A percentile compares a stretch with the other conserved stretches of the same genome.
These are phyloP conservation scores for Alternaria alternata DNA, from an alignment of 2,329 filamentous ascomycete species.

Conservation along the genomic window DNA sequence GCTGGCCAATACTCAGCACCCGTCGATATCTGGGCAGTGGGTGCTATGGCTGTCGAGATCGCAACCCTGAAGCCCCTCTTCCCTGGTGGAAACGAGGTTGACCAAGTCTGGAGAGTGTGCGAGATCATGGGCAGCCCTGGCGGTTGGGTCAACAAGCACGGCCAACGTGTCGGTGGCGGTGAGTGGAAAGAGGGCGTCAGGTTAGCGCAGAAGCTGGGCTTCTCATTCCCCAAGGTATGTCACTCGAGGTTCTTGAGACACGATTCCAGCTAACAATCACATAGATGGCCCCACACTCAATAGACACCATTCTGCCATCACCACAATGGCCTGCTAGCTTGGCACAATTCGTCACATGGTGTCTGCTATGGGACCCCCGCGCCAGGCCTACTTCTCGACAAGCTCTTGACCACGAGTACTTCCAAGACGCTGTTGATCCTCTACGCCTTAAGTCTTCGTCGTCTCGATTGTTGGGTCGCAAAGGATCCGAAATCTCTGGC, in stretches of 20 bases:
- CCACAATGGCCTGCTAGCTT: conserved; percentile 92
- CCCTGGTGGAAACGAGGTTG: conserved; percentile 96
- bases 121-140: conserved; percentile 99
- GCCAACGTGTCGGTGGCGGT: conserved; percentile 85
- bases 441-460: conserved; percentile 89
- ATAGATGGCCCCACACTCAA: conserved; percentile 96
- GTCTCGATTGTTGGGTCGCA: conserved; percentile 83
- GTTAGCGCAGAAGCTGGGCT: conserved; percentile 93
- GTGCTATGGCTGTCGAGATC: conserved; percentile 98
- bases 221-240: conserved; percentile 87
- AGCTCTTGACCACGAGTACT: conserved; percentile 95
- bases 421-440: conserved; percentile 89
- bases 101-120: conserved; percentile 98
- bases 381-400: conserved; percentile 89
- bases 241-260: not conserved
- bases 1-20: conserved; percentile 97
- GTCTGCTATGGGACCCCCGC: conserved; percentile 98
- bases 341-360: conserved; percentile 96
- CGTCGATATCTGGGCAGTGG: conserved; percentile 98
- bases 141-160: conserved; percentile 95
- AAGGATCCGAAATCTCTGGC: conserved; percentile 82
- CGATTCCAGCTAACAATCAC: conserved; percentile 45
- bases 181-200: conserved; percentile 97
- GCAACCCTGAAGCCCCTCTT: conserved; percentile 96
- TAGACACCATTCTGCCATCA: conserved; percentile 90